These are phyloP conservation scores for Eudorina sp. DNA, from an alignment of 139 green algal genomes.

Conservation along the genomic window DNA sequence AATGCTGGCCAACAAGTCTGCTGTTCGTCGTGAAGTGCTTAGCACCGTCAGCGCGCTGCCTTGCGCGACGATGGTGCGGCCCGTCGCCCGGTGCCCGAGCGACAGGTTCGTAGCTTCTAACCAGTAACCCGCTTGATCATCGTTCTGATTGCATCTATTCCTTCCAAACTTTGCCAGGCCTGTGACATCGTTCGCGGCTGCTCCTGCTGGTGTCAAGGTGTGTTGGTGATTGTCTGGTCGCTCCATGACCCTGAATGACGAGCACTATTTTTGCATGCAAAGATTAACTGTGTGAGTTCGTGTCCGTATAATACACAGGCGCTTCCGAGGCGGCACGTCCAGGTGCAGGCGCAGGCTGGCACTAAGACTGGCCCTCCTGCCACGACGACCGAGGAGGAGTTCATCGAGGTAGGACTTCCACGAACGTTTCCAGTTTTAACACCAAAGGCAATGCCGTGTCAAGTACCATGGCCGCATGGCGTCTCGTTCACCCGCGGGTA, in stretches of 20 bases:
- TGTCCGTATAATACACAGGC: not conserved
- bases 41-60: slow-evolving; percentile 11
- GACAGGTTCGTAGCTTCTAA: slow-evolving; percentile 15
- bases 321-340: slow-evolving; percentile 18
- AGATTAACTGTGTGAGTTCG: too few relatives aligned
- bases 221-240: slow-evolving; percentile 13
- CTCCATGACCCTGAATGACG: too few relatives aligned
- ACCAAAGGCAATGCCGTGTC: too few relatives aligned
- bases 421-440: not conserved
- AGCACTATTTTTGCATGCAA: too few relatives aligned
- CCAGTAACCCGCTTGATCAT: not conserved
- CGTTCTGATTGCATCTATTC: not conserved
- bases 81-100: slow-evolving; percentile 5
- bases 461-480: not conserved
- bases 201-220: not conserved
- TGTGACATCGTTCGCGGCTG: not conserved
- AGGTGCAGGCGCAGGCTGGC: slow-evolving; percentile 24
- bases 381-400: slow-evolving; percentile 24
- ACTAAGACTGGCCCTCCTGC: slow-evolving; percentile 21
- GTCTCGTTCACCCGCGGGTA: too few relatives aligned
- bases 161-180: not conserved
- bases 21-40: slow-evolving; percentile 13
- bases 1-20: slow-evolving; percentile 36
- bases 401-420: slow-evolving; percentile 42
- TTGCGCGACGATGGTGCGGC: not conserved